Evolutionary conservation across 148 eudicot genomes (phyloP).

Genomic region (Chenopodium formosanum): DNA sequence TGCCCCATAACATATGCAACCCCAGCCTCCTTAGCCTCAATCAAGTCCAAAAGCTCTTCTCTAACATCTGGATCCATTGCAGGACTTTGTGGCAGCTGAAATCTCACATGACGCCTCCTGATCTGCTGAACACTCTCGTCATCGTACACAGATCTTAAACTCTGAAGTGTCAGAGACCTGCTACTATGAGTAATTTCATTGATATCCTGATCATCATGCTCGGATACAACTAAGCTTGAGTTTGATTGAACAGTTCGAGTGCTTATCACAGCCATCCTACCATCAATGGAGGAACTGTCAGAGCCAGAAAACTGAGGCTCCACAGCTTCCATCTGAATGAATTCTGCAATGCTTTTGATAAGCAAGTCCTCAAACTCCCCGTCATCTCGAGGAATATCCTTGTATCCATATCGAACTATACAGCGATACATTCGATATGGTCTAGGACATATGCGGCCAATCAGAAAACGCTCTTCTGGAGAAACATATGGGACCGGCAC

Average conservation of each 20-base stretch:
- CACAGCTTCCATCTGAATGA: conserved; percentile 90
- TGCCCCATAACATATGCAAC: conserved; percentile 95
- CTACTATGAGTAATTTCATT: conserved; percentile 53
- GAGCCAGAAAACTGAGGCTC: conserved; percentile 60
- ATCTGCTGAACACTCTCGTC: conserved; percentile 52
- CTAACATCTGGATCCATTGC: conserved; percentile 56
- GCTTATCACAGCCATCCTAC: conserved; percentile 95
- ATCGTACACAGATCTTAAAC: conserved; percentile 70
- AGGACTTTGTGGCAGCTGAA: conserved; percentile 56
- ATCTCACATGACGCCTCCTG: conserved; percentile 61
- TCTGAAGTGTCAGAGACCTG: conserved; percentile 72
- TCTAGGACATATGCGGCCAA: conserved; percentile 90
- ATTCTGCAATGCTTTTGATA: conserved; percentile 82
- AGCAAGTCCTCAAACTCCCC: conserved; percentile 81
- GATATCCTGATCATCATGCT: conserved; percentile 36
- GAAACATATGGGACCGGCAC: conserved; percentile 88
- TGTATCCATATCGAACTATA: conserved; percentile 86
- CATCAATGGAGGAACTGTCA: conserved; percentile 67
- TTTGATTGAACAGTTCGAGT: conserved; percentile 34
- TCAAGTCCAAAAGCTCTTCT: conserved; percentile 79
- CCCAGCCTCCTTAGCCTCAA: conserved; percentile 88
- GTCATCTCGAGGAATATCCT: conserved; percentile 77
- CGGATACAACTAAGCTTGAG: conserved; percentile 48
- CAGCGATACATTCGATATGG: conserved; percentile 96
- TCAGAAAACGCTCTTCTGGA: conserved; percentile 82